Evolutionary conservation across 2,329 filamentous ascomycete genomes (phyloP), one percentile per base, ranked within the genome.

Genomic region (Ophiostoma ips): DNA sequence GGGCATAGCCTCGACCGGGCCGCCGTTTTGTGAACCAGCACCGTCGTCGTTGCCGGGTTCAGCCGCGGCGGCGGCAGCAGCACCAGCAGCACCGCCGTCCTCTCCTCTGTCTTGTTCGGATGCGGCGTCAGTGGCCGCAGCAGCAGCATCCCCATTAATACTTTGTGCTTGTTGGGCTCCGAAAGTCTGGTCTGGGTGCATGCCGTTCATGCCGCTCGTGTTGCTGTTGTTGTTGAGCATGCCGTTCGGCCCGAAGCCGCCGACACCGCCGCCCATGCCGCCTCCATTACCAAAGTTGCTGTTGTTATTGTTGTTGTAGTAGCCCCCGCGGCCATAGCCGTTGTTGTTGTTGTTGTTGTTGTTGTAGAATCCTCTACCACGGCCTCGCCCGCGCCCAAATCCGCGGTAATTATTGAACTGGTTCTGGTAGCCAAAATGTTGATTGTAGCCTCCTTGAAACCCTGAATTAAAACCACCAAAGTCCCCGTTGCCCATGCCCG

Each of bases 401-500:
- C 71, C 72, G 62, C 74, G 81, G 71, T 84, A 87, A 71, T 87
- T 83, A 81, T 86, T 86, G 77, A 78, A 81, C 68, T 82, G 68
- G 69, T 78, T 78, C 68, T 84, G 71, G 67, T 81, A 78, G 68
- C 81, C 81, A 79, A 84, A 88, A 76, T 87, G 79, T 82, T 79
- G 77, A 43, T 81, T 83, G 77, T 73, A 82, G 72, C 77, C 84
- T 81, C 81, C 82, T 68, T 76, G 76, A 73, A 77, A 86, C 71
- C 81, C 81, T 74, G 79, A 74, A 74, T 84, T 83, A 78, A 82
- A 81, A 71, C 77, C 76, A 71, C 82, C 83, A 79, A 77, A 87
- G 71, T 86, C 83, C 84, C 81, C 80, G 74, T 75, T 75, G 70
- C 79, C 81, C 77, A n/a, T n/a, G n/a, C n/a, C n/a, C n/a, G n/a